Conservation (phyloP, 331 rosid species). For the Pyracantha coccinea region DNA sequence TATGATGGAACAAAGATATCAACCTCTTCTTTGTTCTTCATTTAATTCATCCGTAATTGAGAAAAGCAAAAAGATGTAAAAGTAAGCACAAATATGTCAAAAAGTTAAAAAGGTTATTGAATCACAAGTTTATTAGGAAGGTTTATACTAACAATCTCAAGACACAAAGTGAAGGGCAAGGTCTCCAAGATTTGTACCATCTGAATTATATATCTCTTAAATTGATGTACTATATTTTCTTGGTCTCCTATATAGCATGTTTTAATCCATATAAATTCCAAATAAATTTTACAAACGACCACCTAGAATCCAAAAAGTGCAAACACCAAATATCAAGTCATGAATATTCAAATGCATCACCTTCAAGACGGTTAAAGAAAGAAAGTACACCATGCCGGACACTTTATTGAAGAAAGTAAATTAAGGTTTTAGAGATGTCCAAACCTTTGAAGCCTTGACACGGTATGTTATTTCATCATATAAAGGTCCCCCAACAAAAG, state of each 20-base stretch:
- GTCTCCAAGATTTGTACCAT: neutral
- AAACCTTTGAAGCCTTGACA: constrained; percentile 80
- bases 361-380: neutral
- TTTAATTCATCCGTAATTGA: neutral
- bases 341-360: neutral
- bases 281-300: neutral
- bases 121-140: neutral
- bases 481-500: constrained; percentile 76
- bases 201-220: neutral
- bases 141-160: neutral
- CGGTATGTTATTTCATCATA: constrained; percentile 70
- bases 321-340: neutral
- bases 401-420: neutral
- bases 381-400: constrained; percentile 2
- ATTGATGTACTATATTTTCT: neutral
- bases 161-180: neutral
- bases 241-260: neutral
- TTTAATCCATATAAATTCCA: neutral
- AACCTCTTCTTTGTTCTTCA: neutral
- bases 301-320: neutral
- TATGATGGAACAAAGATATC: neutral
- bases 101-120: neutral
- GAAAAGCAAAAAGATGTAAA: neutral
- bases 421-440: constrained; percentile 13
- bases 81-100: neutral